These are phyloP conservation scores for Pseudozyma thailandica DNA, from an alignment of 1,284 basidiomycete genomes.

Conservation along the genomic window DNA sequence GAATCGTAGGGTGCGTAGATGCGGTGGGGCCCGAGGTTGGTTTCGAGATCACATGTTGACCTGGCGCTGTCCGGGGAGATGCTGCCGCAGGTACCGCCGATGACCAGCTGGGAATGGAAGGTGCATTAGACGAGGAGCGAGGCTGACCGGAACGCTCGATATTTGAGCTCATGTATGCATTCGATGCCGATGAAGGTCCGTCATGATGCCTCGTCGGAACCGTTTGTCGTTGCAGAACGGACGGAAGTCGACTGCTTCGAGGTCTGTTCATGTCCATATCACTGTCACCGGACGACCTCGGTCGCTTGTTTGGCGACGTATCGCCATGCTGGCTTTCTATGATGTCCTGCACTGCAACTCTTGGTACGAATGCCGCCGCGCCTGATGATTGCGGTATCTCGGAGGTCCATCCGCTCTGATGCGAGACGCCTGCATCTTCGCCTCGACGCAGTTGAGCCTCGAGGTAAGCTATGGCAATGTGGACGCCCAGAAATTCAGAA, in stretches of 20 bases:
- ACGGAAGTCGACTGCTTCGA: background rate
- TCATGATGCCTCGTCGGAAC: conserved; percentile 1
- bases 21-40: background rate
- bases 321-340: conserved; percentile 1
- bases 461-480: conserved; percentile 3
- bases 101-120: conserved; percentile 9
- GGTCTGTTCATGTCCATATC: background rate
- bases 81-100: background rate
- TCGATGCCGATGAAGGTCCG: background rate
- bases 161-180: background rate
- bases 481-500: no score
- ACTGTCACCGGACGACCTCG: background rate
- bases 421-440: background rate
- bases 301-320: conserved; percentile 2
- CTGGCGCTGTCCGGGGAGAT: conserved; percentile 3
- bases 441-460: conserved; percentile 3
- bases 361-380: background rate
- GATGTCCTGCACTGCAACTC: conserved; percentile 1
- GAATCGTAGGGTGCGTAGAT: background rate
- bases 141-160: background rate
- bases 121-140: background rate
- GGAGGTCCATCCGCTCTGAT: background rate
- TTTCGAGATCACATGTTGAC: background rate
- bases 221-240: background rate
- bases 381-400: background rate